Evolutionary conservation across 345 rosid genomes (phyloP), one percentile per base, ranked within the genome.

Genomic region (Trapa bicornis): DNA sequence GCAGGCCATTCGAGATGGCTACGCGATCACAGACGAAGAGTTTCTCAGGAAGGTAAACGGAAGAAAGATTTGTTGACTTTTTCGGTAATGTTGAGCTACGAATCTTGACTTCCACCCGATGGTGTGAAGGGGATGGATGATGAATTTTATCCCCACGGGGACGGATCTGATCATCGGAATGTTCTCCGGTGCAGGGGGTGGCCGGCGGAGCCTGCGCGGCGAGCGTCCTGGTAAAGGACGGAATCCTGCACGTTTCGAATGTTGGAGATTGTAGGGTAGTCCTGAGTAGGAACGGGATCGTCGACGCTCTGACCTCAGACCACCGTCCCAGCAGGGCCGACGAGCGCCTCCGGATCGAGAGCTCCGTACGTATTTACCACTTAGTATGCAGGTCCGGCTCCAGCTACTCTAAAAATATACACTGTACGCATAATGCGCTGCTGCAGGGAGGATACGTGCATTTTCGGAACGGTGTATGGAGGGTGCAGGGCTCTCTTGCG

Each of bases 391-490:
- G 29, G 29, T 22, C 29, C 29, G 29, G 29, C 29, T 22, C 29
- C 29, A 22, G 29, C 29, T 22, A 22, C 29, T 22, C 29, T 22
- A 22, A 22, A 22, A 22, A 22, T 22, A 22, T 22, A 22, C 29
- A 22, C 29, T 22, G 29, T 22, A 22, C 29, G 29, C 29, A 22
- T 22, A 22, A 22, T 22, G 29, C 29, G 29, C 29, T 22, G 5
- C 33, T 65, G 67, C 84, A 84, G 88, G 88, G 88, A 3, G 88
- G 85, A 2, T 84, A 68, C 70, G 79, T 84, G n/a, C 75, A 75
- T 42, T 68, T 71, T 50, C 68, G 74, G 9, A 75, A 77, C 47
- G 85, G 87, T 37, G 75, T 74, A 3, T 80, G 83, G 83, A 76
- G 88, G 72, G 82, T 84, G 42, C 82, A 84, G 9, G 88, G 85